phyloP scores from a whole-genome alignment of 78 protist genomes.

The Guillardia theta region DNA sequence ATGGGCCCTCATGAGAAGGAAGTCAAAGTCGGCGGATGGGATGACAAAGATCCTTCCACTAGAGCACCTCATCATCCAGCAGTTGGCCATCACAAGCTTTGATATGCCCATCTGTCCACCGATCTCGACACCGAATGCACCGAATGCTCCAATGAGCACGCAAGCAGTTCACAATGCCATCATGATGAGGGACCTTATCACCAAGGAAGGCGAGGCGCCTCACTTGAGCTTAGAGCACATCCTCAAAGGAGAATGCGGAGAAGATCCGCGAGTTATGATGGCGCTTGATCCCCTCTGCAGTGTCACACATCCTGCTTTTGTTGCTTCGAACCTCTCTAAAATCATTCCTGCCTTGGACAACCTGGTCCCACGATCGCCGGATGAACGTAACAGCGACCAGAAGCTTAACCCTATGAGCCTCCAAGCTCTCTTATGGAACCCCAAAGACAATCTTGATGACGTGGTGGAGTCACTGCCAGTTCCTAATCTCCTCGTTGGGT shows the following conservation, averaged over 20 bases:
- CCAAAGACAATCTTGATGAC: too few species aligned
- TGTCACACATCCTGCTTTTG: too few species aligned
- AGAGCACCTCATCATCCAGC: not conserved
- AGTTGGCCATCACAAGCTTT: not conserved
- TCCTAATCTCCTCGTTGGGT: not conserved
- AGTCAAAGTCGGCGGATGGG: not conserved
- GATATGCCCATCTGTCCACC: not conserved
- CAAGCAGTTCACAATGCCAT: not conserved
- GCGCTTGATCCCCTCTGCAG: not conserved
- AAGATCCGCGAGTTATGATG: not conserved
- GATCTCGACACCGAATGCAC: not conserved
- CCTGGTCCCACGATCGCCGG: too few species aligned
- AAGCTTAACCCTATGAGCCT: too few species aligned
- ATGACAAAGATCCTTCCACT: not conserved
- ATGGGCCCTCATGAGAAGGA: too few species aligned
- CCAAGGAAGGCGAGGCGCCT: not conserved
- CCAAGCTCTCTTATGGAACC: too few species aligned
- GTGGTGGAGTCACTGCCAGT: not conserved
- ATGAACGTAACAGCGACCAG: too few species aligned
- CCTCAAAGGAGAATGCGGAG: not conserved
- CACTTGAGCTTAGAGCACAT: slow-evolving; percentile 1
- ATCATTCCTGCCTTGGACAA: too few species aligned
- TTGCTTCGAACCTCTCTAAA: too few species aligned
- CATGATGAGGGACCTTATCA: too few species aligned
- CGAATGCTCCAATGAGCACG: not conserved